Evolutionary conservation across 2,329 filamentous ascomycete species (phyloP).

Genomic region (Intubia oerlemansii): DNA sequence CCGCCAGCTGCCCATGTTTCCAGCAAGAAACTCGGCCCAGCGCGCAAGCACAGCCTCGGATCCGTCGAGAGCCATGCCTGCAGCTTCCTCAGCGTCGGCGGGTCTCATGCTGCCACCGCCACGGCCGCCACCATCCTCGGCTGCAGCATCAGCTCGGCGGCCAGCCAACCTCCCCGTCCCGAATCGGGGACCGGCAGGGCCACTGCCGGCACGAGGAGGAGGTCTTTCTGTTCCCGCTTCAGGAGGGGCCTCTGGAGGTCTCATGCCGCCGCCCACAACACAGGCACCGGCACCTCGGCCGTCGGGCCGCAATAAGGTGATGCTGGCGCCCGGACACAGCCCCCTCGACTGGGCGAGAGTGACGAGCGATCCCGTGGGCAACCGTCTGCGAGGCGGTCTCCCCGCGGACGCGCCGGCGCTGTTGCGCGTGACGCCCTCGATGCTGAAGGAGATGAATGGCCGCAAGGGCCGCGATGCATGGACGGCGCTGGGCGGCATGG

Average conservation of each 20-base stretch:
- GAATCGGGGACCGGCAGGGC: slow-evolving; percentile 6
- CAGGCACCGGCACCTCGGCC: slow-evolving; percentile 20
- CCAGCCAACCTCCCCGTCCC: slow-evolving; percentile 5
- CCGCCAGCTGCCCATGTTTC: slow-evolving; percentile 25
- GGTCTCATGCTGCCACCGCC: slow-evolving; percentile 13
- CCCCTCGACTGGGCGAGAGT: slow-evolving; percentile 91
- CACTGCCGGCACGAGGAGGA: slow-evolving; percentile 9
- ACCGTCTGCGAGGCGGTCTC: slow-evolving; percentile 38
- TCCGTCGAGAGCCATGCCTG: slow-evolving; percentile 3
- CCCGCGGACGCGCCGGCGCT: slow-evolving; percentile 30
- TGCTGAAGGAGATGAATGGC: slow-evolving; percentile 60
- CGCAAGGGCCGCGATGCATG: slow-evolving; percentile 73
- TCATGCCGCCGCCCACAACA: slow-evolving; percentile 32
- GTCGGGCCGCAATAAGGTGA: slow-evolving; percentile 47
- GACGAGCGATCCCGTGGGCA: slow-evolving; percentile 34
- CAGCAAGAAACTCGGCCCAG: slow-evolving; percentile 28
- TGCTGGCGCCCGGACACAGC: slow-evolving; percentile 75
- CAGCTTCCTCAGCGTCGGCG: slow-evolving; percentile 1
- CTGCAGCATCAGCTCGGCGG: slow-evolving; percentile 4
- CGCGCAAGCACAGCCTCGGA: slow-evolving; percentile 16
- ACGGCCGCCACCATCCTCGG: slow-evolving; percentile 2
- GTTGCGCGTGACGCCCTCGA: slow-evolving; percentile 59
- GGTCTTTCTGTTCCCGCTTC: no score
- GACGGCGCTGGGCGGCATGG: slow-evolving; percentile 73
- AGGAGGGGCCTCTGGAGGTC: no score